Percentiles rank a stretch among this genome's conserved stretches.
These are phyloP conservation scores for Heimioporus retisporus DNA, from an alignment of 1,284 basidiomycete genomes.

Conservation along the genomic window DNA sequence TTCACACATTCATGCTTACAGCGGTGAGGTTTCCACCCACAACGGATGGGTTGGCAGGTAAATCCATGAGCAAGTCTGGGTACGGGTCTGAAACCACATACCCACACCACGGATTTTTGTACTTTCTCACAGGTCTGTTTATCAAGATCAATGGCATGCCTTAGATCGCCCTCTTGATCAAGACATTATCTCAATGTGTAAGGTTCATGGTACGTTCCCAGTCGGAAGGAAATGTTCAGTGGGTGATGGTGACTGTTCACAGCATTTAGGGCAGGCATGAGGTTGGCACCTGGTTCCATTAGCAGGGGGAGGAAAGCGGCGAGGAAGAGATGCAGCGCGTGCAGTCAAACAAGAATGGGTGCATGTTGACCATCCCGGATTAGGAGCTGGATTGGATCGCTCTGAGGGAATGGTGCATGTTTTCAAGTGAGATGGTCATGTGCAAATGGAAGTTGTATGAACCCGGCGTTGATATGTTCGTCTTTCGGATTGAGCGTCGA, in stretches of 20 bases:
- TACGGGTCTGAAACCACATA: no score
- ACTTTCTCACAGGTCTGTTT: constrained; percentile 40
- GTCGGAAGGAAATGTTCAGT: background rate
- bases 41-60: no score
- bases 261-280: constrained; percentile 9
- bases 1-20: no score
- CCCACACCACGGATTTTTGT: no score
- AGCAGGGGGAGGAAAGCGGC: constrained; percentile 10
- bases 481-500: no score
- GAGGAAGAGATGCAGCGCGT: constrained; percentile 17
- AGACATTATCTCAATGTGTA: constrained; percentile 66
- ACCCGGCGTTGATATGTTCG: no score
- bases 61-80: no score
- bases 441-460: no score
- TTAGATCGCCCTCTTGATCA: constrained; percentile 60
- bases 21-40: no score
- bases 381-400: no score
- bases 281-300: constrained; percentile 13
- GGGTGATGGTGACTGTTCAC: background rate
- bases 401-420: no score
- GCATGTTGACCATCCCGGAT: background rate
- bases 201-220: constrained; percentile 35
- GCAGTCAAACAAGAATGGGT: constrained; percentile 9
- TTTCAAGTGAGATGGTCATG: no score
- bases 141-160: constrained; percentile 64